Evolutionary conservation across 768 basidiomycete species (phyloP), one percentile per base, ranked within the genome.

Genomic region (Mrakia blollopis): DNA sequence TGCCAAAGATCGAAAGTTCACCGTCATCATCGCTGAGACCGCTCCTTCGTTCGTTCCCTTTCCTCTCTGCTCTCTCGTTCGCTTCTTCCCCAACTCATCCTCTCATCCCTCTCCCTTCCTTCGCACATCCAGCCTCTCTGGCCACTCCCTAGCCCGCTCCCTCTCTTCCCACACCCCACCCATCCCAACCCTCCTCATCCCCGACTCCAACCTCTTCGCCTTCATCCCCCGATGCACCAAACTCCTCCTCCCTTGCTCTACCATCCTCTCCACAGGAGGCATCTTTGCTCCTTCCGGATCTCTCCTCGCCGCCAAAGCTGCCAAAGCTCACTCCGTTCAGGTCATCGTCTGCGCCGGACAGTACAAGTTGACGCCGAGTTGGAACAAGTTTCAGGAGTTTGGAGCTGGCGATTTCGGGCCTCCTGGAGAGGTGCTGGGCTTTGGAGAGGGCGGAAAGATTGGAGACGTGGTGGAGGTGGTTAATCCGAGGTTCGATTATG

Each of bases 161-260:
- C 44, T 60, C 50, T 35, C 70, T 0, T 13, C 39, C 52, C 9
- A 41, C 81, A 95, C 92, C 77, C 93, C 92, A 81, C 89, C 89
- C 52, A 94, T 98, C 79, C 93, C 93, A 9, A 96, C 94, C n/a
- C 92, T 98, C 82, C 91, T 99, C 68, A 91, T 98, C 72, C 96
- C 97, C 60, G 96, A 98, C 84, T 94, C 93, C 11, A 94, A 94
- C 35, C 90, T 98, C 83, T 96, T 92, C 82, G 93, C 94, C 16
- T 88, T 99, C 79, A 93, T 98, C 90, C 96, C 97, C 7, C 90
- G 96, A 78, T 92, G 96, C 78, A 96, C 94, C 85, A 99, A 99
- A 84, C 91, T 98, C 80, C 89, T 99, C 77, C 87, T 99, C 65
- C 93, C 94, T 39, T 91, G 94, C 16, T 96, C 98, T 83, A 90